phyloP scores from a whole-genome alignment of 345 rosid genomes.

The Brassica incana region DNA sequence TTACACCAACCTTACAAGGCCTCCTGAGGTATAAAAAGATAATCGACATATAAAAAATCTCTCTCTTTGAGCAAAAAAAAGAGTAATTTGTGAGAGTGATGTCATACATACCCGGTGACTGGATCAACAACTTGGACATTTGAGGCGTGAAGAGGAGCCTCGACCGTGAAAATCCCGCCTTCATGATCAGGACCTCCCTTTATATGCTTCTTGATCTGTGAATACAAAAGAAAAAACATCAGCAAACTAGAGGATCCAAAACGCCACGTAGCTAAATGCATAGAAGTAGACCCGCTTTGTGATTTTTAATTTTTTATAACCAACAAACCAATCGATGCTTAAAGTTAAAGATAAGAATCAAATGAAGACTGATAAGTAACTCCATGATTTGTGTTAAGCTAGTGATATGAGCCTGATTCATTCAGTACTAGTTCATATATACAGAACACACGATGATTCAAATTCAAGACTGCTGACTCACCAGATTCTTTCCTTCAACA shows the following conservation, averaged over 20 bases:
- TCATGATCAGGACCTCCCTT: constrained; percentile 85
- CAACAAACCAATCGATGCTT: not conserved
- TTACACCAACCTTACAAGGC: constrained; percentile 83
- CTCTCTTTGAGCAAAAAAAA: not conserved
- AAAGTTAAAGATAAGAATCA: not conserved
- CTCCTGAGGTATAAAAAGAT: constrained; percentile 47
- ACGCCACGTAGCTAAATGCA: not conserved
- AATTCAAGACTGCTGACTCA: constrained; percentile 28
- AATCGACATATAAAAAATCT: not conserved
- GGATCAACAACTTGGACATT: constrained; percentile 96
- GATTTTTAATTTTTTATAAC: not conserved
- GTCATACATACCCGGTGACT: constrained; percentile 63
- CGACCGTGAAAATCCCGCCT: constrained; percentile 95
- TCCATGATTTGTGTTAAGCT: not conserved
- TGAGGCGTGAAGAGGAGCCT: constrained; percentile 96
- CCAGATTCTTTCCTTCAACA: constrained; percentile 90
- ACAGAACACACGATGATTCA: not conserved
- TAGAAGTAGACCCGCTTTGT: not conserved
- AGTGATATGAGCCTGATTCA: not conserved
- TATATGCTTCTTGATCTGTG: constrained; percentile 87
- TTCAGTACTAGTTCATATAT: not conserved
- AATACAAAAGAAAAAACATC: not conserved
- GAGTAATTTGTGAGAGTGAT: not conserved
- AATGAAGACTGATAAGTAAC: not conserved
- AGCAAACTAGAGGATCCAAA: not conserved